These are phyloP conservation scores for Beauveria pseudobassiana DNA, from an alignment of 2,329 filamentous ascomycete species.

Conservation along the genomic window DNA sequence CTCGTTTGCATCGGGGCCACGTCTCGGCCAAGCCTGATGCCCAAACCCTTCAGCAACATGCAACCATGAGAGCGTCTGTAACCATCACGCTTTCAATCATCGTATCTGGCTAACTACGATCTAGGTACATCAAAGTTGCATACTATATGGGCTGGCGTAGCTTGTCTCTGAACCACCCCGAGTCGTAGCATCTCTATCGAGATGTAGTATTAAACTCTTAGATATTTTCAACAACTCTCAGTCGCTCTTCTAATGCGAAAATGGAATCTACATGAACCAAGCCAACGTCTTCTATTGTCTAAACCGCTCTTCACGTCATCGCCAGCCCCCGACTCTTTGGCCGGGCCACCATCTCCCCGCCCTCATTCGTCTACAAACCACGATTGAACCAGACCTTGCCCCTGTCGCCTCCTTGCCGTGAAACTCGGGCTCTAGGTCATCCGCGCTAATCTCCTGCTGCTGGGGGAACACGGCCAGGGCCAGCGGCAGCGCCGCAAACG, in stretches of 20 bases:
- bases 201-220: neutral
- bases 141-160: neutral
- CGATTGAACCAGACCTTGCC: constrained; percentile 95
- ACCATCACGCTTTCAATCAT: neutral
- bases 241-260: neutral
- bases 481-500: constrained; percentile 79
- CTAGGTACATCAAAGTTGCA: neutral
- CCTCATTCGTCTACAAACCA: constrained; percentile 59
- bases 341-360: neutral
- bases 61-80: too few species aligned
- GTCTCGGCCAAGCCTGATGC: neutral
- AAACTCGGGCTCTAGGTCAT: constrained; percentile 78
- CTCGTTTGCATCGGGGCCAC: neutral
- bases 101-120: too few species aligned
- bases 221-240: neutral
- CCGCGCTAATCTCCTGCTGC: constrained; percentile 70
- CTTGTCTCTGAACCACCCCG: neutral
- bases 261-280: neutral
- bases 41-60: neutral
- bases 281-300: neutral
- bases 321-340: too few species aligned
- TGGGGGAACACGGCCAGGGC: constrained; percentile 91
- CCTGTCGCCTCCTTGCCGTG: constrained; percentile 65
- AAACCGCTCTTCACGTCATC: neutral
- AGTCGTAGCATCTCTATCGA: neutral